A percentile compares a stretch with the other conserved stretches of the same genome.
These are phyloP conservation scores for Urochloa ruziziensis DNA, from an alignment of 176 grass and related monocot species.

Conservation along the genomic window DNA sequence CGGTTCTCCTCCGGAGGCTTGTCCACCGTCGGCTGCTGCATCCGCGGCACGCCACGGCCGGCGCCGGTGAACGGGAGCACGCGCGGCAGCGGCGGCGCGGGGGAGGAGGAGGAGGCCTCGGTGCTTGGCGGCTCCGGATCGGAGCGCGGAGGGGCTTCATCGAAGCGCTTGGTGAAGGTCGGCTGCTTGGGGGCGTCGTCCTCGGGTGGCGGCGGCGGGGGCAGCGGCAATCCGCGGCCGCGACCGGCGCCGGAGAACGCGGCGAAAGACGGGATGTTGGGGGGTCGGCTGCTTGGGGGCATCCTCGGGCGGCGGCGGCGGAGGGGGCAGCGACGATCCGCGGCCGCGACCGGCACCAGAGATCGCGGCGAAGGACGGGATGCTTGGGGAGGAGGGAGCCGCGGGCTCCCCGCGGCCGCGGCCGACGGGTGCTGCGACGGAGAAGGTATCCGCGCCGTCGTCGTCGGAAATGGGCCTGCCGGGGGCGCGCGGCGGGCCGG, in stretches of 20 bases:
- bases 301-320: background rate
- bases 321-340: background rate
- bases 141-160: background rate
- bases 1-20: conserved; percentile 54
- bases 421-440: background rate
- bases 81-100: conserved; percentile 4
- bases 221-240: conserved; percentile 18
- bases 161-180: conserved; percentile 24
- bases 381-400: conserved; percentile 15
- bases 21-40: background rate
- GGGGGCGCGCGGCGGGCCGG: conserved; percentile 17
- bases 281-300: conserved; percentile 20
- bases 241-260: conserved; percentile 35
- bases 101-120: background rate
- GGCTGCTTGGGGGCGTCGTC: conserved; percentile 21
- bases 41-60: conserved; percentile 58
- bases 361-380: conserved; percentile 34
- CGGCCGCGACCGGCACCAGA: conserved; percentile 34
- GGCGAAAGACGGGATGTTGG: conserved; percentile 30
- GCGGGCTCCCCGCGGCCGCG: conserved; percentile 29
- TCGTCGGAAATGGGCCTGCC: conserved; percentile 28
- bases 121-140: background rate
- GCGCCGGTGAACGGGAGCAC: conserved; percentile 34
- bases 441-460: conserved; percentile 25
- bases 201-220: background rate